phyloP scores from a whole-genome alignment of 805 yeast genomes.

The Wickerhamomyces bovis region DNA sequence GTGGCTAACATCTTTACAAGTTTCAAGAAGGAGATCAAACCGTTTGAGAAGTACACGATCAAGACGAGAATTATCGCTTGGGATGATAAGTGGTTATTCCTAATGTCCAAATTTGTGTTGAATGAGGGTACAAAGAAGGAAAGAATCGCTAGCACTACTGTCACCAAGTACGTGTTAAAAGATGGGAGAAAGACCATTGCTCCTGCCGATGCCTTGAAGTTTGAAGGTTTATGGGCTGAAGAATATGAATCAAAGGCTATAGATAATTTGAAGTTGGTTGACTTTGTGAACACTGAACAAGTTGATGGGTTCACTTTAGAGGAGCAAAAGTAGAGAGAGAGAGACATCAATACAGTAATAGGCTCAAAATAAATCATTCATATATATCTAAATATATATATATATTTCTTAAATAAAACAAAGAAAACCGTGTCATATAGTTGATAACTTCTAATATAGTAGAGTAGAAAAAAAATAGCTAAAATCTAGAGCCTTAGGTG shows the following conservation, averaged over 20 bases:
- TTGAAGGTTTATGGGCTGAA: constrained; percentile 50
- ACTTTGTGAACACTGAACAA: constrained; percentile 31
- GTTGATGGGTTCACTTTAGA: constrained; percentile 24
- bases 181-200: constrained; percentile 67
- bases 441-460: no score
- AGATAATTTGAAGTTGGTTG: constrained; percentile 35
- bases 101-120: constrained; percentile 52
- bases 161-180: constrained; percentile 81
- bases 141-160: constrained; percentile 45
- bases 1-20: constrained; percentile 65
- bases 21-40: constrained; percentile 68
- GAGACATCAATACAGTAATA: neutral
- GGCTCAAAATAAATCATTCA: neutral
- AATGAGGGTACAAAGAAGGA: constrained; percentile 24
- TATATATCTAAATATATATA: neutral
- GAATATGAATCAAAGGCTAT: constrained; percentile 38
- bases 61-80: constrained; percentile 63
- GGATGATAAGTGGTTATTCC: constrained; percentile 84
- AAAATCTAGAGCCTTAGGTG: no score
- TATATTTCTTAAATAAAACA: neutral
- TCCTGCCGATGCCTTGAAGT: constrained; percentile 54
- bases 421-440: no score
- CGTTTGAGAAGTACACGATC: constrained; percentile 54
- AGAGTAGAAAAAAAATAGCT: no score
- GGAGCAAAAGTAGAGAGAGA: neutral